phyloP scores from a whole-genome alignment of 345 rosid species.

The Mercurialis annua region DNA sequence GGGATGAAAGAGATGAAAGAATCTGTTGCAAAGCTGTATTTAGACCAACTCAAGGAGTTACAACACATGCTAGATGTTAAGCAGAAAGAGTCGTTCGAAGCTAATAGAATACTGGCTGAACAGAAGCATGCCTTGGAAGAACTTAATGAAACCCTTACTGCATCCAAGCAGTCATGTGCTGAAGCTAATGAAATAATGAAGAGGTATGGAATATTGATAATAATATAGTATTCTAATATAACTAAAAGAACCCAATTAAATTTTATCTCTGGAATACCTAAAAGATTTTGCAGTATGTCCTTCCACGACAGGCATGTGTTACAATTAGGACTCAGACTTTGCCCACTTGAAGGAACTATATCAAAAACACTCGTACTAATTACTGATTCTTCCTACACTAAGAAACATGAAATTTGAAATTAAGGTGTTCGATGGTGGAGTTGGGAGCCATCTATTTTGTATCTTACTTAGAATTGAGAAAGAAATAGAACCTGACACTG shows the following conservation, averaged over 20 bases:
- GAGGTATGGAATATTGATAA: conserved; percentile 41
- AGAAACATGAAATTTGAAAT: background rate
- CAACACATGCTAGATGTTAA: conserved; percentile 45
- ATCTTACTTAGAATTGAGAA: background rate
- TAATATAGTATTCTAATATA: background rate
- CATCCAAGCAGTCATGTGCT: conserved; percentile 72
- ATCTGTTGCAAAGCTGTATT: conserved; percentile 47
- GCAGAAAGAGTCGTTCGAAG: conserved; percentile 57
- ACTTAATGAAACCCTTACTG: conserved; percentile 69
- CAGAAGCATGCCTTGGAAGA: conserved; percentile 77
- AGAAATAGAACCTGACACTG: background rate
- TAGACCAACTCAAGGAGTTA: conserved; percentile 51
- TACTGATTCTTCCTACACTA: background rate
- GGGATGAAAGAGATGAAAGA: conserved; percentile 66
- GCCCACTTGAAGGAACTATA: background rate
- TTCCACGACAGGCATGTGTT: background rate
- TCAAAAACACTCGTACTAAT: background rate
- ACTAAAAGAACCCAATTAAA: background rate
- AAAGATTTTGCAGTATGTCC: background rate
- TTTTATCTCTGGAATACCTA: background rate
- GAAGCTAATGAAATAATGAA: conserved; percentile 84
- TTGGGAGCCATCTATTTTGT: background rate
- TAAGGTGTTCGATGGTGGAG: background rate
- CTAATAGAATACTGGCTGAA: conserved; percentile 58
- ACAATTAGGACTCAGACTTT: background rate